Evolutionary conservation across 208 protist genomes (phyloP).

Genomic region (Acanthamoeba healyi): DNA sequence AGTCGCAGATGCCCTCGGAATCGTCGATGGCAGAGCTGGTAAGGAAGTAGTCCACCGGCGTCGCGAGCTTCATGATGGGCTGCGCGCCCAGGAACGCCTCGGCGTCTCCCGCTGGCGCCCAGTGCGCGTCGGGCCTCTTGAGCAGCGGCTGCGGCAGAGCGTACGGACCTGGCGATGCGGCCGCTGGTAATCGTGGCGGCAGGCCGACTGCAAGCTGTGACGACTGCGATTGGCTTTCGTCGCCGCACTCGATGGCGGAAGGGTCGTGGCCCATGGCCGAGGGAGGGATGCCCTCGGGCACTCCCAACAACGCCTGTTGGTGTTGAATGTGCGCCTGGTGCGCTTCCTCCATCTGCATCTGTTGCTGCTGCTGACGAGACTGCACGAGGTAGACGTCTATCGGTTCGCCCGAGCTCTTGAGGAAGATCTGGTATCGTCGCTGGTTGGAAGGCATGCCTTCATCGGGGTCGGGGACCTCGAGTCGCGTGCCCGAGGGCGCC

Average conservation of each 20-base stretch:
- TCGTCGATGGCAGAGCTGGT: constrained; percentile 37
- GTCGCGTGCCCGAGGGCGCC: constrained; percentile 85
- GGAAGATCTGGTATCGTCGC: constrained; percentile 60
- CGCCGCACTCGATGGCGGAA: background rate
- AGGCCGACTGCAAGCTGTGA: background rate
- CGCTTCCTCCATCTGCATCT: constrained; percentile 8
- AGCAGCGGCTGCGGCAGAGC: background rate
- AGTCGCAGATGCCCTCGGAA: constrained; percentile 43
- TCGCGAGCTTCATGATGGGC: constrained; percentile 44
- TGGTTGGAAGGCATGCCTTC: constrained; percentile 71
- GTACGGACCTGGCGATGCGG: background rate
- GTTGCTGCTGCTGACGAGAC: constrained; percentile 30
- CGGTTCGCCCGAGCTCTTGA: constrained; percentile 50
- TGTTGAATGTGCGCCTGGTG: background rate
- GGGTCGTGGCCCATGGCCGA: background rate
- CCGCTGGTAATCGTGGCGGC: background rate
- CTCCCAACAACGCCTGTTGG: background rate
- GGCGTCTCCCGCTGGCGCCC: background rate
- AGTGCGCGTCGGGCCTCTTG: constrained; percentile 13
- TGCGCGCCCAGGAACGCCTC: background rate
- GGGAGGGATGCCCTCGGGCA: background rate
- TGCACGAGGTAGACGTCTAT: constrained; percentile 70
- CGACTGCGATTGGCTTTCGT: constrained; percentile 3
- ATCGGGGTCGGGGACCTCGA: constrained; percentile 88
- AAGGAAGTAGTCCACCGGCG: constrained; percentile 67